Base-by-base conservation (phyloP, 805 yeast species). In the Starmerella stigmatis region DNA sequence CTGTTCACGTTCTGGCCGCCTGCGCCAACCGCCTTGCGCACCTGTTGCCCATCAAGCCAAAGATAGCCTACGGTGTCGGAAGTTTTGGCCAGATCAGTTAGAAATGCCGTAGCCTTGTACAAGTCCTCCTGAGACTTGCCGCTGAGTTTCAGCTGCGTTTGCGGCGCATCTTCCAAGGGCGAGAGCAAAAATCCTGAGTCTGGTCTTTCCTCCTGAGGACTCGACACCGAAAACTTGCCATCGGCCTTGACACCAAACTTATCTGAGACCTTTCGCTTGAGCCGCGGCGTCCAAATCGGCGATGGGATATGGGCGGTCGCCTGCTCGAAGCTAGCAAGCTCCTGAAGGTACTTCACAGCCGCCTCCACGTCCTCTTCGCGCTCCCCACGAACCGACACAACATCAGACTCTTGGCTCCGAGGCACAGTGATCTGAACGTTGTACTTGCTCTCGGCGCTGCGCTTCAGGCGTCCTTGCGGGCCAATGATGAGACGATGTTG, bases 401-500 rank as follows among this genome's bases (percentile, higher is more conserved):
- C 61, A 19, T 75, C 75, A 6, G 76, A 47, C 25, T 52, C 34
- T 29, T 51, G 23, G 16, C 52, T 56, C 58, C 72, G 73, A 52
- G 96, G 96, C 58, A 89, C 73, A 37, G 68, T 69, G 45, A 89
- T 63, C 22, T 63, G 60, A 40, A 84, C 88, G 12, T 70, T 68
- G 62, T 72, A 83, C 57, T 81, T 84, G 13, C 73, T 68, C 66
- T 86, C 89, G 51, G 86, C 63, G 10, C 74, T 68, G 54, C 81
- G 80, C 64, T 89, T 84, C 47, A 74, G 72, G 11, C 76, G 58
- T 35, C 97, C 96, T 47, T 78, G 77, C 30, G 86, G 78, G 31
- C 97, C 97, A 62, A 89, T 76, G 42, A 89, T 59, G 9, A 76
- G 70, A 56, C 85, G 75, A 57, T 84, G 89, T 59, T 79, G 81